These are phyloP conservation scores for Zelopaecilomyces penicillatus DNA, from an alignment of 2,329 filamentous ascomycete species.

Conservation along the genomic window DNA sequence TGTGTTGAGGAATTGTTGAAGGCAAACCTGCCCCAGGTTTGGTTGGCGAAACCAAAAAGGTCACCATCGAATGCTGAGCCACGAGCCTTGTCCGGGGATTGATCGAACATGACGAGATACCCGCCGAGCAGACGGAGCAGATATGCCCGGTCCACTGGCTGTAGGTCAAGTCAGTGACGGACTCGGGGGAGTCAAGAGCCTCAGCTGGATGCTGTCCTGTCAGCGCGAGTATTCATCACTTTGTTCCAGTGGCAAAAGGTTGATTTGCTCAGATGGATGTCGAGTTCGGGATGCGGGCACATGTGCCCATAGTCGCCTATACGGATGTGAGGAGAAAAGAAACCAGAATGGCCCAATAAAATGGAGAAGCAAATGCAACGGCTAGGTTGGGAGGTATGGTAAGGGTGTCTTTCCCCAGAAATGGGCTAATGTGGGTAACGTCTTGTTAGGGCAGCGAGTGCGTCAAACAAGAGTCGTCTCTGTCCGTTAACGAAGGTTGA, in stretches of 20 bases:
- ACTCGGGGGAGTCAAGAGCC: slow-evolving; percentile 32
- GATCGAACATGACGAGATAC: slow-evolving; percentile 30
- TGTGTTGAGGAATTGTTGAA: slow-evolving; percentile 13
- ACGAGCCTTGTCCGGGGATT: slow-evolving; percentile 23
- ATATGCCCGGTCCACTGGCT: slow-evolving; percentile 25
- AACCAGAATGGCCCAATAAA: slow-evolving; percentile 6
- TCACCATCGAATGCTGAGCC: slow-evolving; percentile 21
- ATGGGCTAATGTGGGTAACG: slow-evolving; percentile 13
- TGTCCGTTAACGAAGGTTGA: slow-evolving; percentile 1
- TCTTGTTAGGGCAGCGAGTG: slow-evolving; percentile 12
- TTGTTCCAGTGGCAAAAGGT: slow-evolving; percentile 21
- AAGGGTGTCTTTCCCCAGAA: slow-evolving; percentile 12
- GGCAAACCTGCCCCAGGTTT: slow-evolving; percentile 25
- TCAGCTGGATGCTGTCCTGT: slow-evolving; percentile 26
- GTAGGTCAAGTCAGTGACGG: slow-evolving; percentile 25
- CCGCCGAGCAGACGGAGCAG: slow-evolving; percentile 23
- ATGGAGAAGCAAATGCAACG: slow-evolving; percentile 6
- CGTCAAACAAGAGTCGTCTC: slow-evolving; percentile 6
- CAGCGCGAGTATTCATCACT: slow-evolving; percentile 29
- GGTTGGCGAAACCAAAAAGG: slow-evolving; percentile 23
- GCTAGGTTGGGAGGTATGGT: slow-evolving; percentile 9
- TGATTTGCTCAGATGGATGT: slow-evolving; percentile 23
- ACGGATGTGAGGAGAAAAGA: slow-evolving; percentile 5
- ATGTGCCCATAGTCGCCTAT: slow-evolving; percentile 28
- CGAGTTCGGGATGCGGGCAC: slow-evolving; percentile 24